A percentile compares a stretch with the other conserved stretches of the same genome.
phyloP scores from a whole-genome alignment of 2,329 filamentous ascomycete species.

The Colletotrichum sp. region DNA sequence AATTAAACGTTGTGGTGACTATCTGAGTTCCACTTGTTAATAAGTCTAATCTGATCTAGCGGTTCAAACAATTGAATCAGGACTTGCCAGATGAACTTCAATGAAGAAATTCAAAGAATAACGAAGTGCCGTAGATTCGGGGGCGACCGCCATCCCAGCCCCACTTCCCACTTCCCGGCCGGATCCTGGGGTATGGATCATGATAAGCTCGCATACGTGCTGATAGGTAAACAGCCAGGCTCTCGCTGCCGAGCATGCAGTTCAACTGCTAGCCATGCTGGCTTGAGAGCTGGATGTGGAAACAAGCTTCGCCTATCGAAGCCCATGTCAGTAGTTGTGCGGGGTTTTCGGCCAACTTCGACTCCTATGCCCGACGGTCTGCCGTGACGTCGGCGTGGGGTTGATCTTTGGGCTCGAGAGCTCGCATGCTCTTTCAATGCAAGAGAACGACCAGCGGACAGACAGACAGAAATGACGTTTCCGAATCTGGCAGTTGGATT shows the following conservation, averaged over 20 bases:
- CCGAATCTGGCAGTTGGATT: not conserved
- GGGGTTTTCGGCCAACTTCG: not conserved
- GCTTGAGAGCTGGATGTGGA: not conserved
- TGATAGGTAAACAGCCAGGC: not conserved
- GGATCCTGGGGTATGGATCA: not conserved
- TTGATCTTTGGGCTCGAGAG: rapidly evolving
- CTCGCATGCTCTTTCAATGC: not conserved
- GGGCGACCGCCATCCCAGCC: not conserved
- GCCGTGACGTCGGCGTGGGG: not conserved
- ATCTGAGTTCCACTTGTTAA: not conserved
- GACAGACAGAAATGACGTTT: not conserved
- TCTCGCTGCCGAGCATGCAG: not conserved
- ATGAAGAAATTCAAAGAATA: not conserved
- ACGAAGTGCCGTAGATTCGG: not conserved
- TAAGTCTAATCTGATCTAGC: not conserved
- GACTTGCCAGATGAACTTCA: not conserved
- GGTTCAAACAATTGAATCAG: not conserved
- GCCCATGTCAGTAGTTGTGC: not conserved
- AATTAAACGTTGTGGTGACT: not conserved
- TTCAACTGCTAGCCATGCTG: not conserved
- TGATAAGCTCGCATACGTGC: not conserved
- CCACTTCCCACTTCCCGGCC: not conserved
- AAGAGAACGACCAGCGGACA: not conserved
- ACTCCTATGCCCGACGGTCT: not conserved
- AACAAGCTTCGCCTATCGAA: not conserved